These are phyloP conservation scores for Pistacia integerrima DNA, from an alignment of 345 rosid genomes.

Conservation along the genomic window DNA sequence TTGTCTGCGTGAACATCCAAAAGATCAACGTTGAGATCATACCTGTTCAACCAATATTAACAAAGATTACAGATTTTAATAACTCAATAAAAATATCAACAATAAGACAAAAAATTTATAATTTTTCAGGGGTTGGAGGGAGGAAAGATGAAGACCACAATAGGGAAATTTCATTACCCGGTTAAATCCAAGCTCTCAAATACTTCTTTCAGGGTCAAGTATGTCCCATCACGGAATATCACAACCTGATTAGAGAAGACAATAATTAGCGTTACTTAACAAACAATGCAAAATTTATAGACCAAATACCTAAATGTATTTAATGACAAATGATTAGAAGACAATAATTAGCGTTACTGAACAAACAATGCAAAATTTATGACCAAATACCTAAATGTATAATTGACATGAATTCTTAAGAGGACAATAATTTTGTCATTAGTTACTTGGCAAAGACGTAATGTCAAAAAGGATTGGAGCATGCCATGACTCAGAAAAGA, in stretches of 20 bases:
- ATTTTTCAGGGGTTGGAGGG: not conserved
- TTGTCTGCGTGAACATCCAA: slow-evolving; percentile 99
- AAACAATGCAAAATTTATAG: slow-evolving; percentile 8
- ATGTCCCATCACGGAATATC: slow-evolving; percentile 97
- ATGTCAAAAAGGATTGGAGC: not conserved
- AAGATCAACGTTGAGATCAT: slow-evolving; percentile 95
- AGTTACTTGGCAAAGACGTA: not conserved
- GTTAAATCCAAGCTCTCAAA: slow-evolving; percentile 94
- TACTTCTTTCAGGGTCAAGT: slow-evolving; percentile 92
- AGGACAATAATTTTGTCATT: slow-evolving; percentile 1
- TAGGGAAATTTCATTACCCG: slow-evolving; percentile 53
- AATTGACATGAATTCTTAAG: not conserved
- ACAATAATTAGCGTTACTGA: not conserved
- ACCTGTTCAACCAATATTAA: slow-evolving; percentile 44
- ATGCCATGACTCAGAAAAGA: not conserved
- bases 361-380: slow-evolving; percentile 12
- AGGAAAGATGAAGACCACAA: not conserved
- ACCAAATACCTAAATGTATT: slow-evolving; percentile 5
- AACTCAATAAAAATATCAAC: not conserved
- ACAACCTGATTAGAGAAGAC: slow-evolving; percentile 68
- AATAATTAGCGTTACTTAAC: not conserved
- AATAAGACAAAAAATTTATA: not conserved
- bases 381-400: slow-evolving; percentile 2
- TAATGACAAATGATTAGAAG: no score
- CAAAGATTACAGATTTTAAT: not conserved